Conservation (phyloP, 2,329 filamentous ascomycete genomes). For the Fusarium falciforme region DNA sequence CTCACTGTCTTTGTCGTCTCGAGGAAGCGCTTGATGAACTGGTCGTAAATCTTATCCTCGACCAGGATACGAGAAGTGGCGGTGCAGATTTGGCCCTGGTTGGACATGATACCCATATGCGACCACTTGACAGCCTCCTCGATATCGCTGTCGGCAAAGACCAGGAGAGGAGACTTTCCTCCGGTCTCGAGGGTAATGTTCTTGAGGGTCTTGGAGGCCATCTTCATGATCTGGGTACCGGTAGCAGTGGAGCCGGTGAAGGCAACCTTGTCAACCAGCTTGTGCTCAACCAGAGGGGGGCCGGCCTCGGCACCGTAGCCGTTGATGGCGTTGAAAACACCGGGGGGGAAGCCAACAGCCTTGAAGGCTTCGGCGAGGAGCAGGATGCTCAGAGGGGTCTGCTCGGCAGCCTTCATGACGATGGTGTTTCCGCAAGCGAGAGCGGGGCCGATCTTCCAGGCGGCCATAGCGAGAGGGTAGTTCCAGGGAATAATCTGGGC, state of each 20-base stretch:
- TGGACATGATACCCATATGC: conserved; percentile 74
- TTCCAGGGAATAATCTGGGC: conserved; percentile 91
- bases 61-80: conserved; percentile 85
- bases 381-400: conserved; percentile 78
- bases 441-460: conserved; percentile 83
- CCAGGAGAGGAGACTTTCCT: conserved; percentile 81
- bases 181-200: conserved; percentile 73
- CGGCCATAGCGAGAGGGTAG: conserved; percentile 81
- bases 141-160: conserved; percentile 80
- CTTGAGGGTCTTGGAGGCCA: conserved; percentile 72
- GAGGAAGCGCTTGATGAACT: conserved; percentile 83
- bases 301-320: conserved; percentile 82
- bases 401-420: conserved; percentile 79
- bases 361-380: conserved; percentile 72
- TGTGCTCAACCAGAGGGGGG: conserved; percentile 67
- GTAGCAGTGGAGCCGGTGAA: conserved; percentile 81
- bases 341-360: conserved; percentile 80
- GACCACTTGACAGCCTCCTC: conserved; percentile 80
- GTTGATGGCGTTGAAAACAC: conserved; percentile 79
- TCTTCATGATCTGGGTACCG: conserved; percentile 80
- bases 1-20: conserved; percentile 69
- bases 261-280: conserved; percentile 79
- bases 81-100: conserved; percentile 73
- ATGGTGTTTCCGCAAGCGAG: conserved; percentile 77
- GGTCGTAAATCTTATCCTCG: conserved; percentile 85